Base-by-base conservation (phyloP, 2,329 filamentous ascomycete genomes). In the Penicillium oxalicum region DNA sequence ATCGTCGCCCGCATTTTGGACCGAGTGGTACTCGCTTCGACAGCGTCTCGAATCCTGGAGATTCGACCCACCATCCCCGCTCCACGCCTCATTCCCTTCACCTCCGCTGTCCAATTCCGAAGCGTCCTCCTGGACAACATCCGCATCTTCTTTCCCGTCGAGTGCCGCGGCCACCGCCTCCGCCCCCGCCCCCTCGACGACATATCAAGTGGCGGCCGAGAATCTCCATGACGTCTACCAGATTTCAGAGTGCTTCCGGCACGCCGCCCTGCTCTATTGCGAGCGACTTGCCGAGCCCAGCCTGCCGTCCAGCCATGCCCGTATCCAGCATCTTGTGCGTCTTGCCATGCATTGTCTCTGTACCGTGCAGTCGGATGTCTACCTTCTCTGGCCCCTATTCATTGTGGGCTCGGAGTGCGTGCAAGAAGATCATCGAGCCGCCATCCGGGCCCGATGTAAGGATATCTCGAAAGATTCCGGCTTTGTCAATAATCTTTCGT, bases 361-460 rank as follows among this genome's bases (percentile, higher is more conserved):
- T 5, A 84, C 84, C 45, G 82, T 96, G 34, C 83, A 88, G 53
- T 78, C 84, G 3, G 86, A 95, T 69, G 94, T 95, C 64, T 95
- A 95, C 66, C 73, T 96, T 8, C 80, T 96, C 7, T 96, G 91
- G 91, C 91, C 91, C 2, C 78, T 96, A 3, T 95, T 96, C 66
- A 86, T 96, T 45, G 84, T 86, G 1, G 91, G 91, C 18, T 90
- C 88, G 24, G 91, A 96, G 72, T 95, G 89, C 61, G 85, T 93
- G 54, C 86, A 88, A 56, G 82, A 87, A 61, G 75, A 83, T 44
- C 87, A 95, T 62, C 86, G 91, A 54, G 80, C 81, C 49, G 81
- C 91, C 50, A 86, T 96, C 45, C 82, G 90, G 45, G 78, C 82
- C 56, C 85, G 90, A 59, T 95, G 89, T 70, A 78, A 84, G 39